Conservation (phyloP, 257 asterid genomes). For the Fraxinus americana region DNA sequence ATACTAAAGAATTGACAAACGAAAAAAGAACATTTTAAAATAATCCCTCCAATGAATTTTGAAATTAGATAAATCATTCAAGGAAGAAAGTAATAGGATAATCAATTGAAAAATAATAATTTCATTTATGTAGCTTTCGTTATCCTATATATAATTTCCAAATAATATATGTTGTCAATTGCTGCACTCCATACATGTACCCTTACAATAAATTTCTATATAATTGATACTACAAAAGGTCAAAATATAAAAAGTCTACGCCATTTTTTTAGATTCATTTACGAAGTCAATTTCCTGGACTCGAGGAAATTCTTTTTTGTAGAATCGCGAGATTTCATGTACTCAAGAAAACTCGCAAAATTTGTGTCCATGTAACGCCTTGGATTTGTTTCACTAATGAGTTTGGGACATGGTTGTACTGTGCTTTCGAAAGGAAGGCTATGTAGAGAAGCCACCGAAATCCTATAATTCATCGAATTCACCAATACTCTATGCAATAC, state of each 20-base stretch:
- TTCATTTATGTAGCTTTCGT: constrained; percentile 16
- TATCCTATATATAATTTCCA: constrained; percentile 5
- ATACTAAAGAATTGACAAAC: too few relatives aligned
- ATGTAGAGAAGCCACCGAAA: constrained; percentile 81
- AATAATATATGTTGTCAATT: constrained; percentile 26
- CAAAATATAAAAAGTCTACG: constrained; percentile 28
- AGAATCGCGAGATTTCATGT: constrained; percentile 56
- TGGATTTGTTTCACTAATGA: constrained; percentile 53
- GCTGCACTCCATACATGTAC: constrained; percentile 26
- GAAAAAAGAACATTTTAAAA: too few relatives aligned
- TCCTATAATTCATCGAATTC: constrained; percentile 50
- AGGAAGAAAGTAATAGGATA: not conserved
- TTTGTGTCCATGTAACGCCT: constrained; percentile 73
- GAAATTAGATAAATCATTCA: not conserved
- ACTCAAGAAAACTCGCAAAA: constrained; percentile 56
- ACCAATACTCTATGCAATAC: constrained; percentile 79
- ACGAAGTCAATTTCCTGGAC: constrained; percentile 55
- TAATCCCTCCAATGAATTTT: not conserved
- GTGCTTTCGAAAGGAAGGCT: constrained; percentile 62
- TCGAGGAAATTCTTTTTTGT: constrained; percentile 65
- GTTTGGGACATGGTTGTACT: constrained; percentile 58
- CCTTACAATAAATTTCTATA: constrained; percentile 30
- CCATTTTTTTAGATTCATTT: not conserved
- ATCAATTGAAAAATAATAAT: constrained; percentile 14
- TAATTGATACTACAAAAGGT: constrained; percentile 39